Evolutionary conservation across 2,329 filamentous ascomycete genomes (phyloP).

Genomic region (Elsinoe ampelina): DNA sequence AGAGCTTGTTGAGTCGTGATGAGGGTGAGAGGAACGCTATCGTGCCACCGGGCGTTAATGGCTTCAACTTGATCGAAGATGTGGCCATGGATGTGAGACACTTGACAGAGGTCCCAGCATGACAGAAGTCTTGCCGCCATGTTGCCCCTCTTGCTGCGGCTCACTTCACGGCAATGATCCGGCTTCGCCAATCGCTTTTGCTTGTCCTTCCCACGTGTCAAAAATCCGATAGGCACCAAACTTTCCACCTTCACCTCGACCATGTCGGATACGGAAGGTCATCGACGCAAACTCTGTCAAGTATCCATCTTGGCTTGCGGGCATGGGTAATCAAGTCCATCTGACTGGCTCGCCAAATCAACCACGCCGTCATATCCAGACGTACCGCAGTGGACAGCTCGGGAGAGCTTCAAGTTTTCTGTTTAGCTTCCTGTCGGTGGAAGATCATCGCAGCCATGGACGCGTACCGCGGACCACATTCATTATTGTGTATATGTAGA

Average conservation of each 20-base stretch:
- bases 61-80: background rate
- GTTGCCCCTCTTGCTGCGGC: no score
- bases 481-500: background rate
- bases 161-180: background rate
- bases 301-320: background rate
- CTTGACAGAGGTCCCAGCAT: background rate
- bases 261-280: background rate
- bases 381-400: background rate
- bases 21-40: constrained; percentile 28
- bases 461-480: background rate
- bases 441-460: background rate
- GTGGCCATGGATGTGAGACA: background rate
- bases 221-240: background rate
- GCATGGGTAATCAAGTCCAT: constrained; percentile 9
- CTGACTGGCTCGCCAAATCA: background rate
- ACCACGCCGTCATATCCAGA: constrained; percentile 4
- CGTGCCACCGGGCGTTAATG: constrained; percentile 19
- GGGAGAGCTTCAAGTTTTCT: background rate
- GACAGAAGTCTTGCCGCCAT: no score
- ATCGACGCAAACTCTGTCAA: background rate
- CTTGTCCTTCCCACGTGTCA: background rate
- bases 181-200: background rate
- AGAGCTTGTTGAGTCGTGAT: constrained; percentile 21
- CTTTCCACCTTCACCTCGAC: background rate
- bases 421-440: background rate